phyloP scores from a whole-genome alignment of 164 flowering plant species.

The Houttuynia cordata region DNA sequence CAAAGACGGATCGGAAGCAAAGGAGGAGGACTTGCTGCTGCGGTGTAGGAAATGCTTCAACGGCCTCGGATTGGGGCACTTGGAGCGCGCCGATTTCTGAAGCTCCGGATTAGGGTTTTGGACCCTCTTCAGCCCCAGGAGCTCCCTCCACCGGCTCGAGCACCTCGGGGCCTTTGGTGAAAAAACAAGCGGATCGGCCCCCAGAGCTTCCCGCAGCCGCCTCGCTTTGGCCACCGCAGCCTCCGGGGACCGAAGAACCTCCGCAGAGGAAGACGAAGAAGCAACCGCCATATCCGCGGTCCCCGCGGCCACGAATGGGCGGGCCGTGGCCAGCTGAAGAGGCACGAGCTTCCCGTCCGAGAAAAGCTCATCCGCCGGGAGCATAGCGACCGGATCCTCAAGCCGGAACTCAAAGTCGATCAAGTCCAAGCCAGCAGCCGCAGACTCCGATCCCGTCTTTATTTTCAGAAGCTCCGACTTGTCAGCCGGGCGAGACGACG shows the following conservation, averaged over 20 bases:
- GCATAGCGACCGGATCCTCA: constrained; percentile 68
- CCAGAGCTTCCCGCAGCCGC: constrained; percentile 18
- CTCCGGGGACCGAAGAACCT: constrained; percentile 20
- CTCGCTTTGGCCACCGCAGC: constrained; percentile 4
- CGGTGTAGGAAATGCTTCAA: constrained; percentile 48
- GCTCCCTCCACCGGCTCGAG: constrained; percentile 79
- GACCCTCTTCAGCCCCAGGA: constrained; percentile 55
- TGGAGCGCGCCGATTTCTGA: constrained; percentile 14
- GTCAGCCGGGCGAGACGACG: background rate
- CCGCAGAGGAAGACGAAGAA: background rate
- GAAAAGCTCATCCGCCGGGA: constrained; percentile 82
- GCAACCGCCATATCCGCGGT: background rate
- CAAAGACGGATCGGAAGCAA: constrained; percentile 26
- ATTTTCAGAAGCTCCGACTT: background rate
- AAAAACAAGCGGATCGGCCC: constrained; percentile 41
- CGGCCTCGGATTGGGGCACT: constrained; percentile 19
- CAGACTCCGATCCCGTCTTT: constrained; percentile 19
- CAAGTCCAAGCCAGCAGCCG: constrained; percentile 10
- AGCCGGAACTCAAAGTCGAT: constrained; percentile 81
- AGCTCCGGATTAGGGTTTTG: constrained; percentile 27
- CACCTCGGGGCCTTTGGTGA: constrained; percentile 90
- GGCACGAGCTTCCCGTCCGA: constrained; percentile 82
- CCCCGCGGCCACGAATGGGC: background rate
- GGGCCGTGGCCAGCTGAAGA: constrained; percentile 22
- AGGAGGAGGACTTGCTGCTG: constrained; percentile 31